A percentile compares a stretch with the other conserved stretches of the same genome.
These are phyloP conservation scores for Pseudovirgaria hyperparasitica DNA, from an alignment of 2,329 filamentous ascomycete species.

Conservation along the genomic window DNA sequence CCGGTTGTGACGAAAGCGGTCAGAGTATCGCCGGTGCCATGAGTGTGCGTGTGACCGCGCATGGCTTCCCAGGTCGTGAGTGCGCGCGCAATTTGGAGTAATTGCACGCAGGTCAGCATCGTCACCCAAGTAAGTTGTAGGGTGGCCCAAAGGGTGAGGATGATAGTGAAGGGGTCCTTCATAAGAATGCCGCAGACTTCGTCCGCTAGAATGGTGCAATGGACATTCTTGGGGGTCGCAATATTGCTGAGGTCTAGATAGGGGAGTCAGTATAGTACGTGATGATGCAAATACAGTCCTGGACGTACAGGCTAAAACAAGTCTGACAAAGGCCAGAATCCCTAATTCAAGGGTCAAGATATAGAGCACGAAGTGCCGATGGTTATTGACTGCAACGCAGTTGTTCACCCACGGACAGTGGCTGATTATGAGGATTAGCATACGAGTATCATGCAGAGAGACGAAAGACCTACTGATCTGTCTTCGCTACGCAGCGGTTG, in stretches of 20 bases:
- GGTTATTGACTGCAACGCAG: conserved; percentile 89
- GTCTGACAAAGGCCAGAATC: conserved; percentile 56
- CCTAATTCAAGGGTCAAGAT: conserved; percentile 65
- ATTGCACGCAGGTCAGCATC: conserved; percentile 93
- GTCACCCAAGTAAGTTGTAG: conserved; percentile 89
- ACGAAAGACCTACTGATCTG: conserved; percentile 67
- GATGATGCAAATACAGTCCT: conserved; percentile 1
- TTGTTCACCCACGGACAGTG: conserved; percentile 98
- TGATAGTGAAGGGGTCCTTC: conserved; percentile 70
- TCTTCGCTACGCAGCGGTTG: conserved; percentile 83
- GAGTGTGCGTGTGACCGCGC: conserved; percentile 57
- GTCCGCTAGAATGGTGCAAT: conserved; percentile 65
- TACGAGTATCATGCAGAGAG: conserved; percentile 1
- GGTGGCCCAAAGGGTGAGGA: conserved; percentile 65
- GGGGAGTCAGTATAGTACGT: conserved; percentile 13
- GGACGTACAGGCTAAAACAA: conserved; percentile 59
- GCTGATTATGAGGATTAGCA: conserved; percentile 33
- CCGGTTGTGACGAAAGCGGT: conserved; percentile 66
- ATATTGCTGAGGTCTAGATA: conserved; percentile 53
- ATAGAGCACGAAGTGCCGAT: conserved; percentile 90
- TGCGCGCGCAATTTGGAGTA: conserved; percentile 81
- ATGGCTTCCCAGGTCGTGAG: conserved; percentile 97
- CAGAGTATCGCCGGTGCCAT: conserved; percentile 45
- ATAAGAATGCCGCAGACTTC: conserved; percentile 64
- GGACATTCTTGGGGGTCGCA: conserved; percentile 32